These are phyloP conservation scores for Leptosphaerulina australis DNA, from an alignment of 2,329 filamentous ascomycete genomes.

Conservation along the genomic window DNA sequence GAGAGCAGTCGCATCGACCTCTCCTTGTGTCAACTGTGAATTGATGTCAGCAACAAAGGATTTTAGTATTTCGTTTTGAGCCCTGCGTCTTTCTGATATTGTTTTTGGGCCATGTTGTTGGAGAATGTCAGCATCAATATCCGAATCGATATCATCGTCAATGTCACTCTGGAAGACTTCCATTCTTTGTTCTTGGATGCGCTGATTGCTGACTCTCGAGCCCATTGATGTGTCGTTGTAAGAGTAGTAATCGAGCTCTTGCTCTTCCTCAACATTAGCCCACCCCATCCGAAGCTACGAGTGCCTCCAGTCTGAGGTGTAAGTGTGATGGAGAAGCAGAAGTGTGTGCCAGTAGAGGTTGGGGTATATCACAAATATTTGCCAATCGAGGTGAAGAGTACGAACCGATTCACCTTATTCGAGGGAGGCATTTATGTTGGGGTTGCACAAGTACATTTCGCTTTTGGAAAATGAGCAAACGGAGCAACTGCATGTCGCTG, in stretches of 20 bases:
- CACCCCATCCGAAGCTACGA: constrained; percentile 23
- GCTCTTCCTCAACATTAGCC: constrained; percentile 26
- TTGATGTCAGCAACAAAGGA: constrained; percentile 52
- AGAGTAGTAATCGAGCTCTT: constrained; percentile 24
- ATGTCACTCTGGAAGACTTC: background rate
- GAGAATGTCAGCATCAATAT: constrained; percentile 34
- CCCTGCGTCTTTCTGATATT: constrained; percentile 47
- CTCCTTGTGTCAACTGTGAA: constrained; percentile 50
- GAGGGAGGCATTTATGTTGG: constrained; percentile 8
- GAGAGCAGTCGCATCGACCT: constrained; percentile 44
- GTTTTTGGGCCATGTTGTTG: constrained; percentile 33
- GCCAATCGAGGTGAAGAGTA: background rate
- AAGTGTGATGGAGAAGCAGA: background rate
- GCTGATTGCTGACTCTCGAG: constrained; percentile 9
- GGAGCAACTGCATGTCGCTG: constrained; percentile 15
- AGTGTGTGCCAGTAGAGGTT: background rate
- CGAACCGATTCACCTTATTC: background rate
- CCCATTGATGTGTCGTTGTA: constrained; percentile 15
- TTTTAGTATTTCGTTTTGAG: constrained; percentile 52
- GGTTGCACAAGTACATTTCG: constrained; percentile 18
- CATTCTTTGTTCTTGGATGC: background rate
- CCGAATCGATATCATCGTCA: constrained; percentile 23
- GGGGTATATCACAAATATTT: background rate
- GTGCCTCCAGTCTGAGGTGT: too few relatives aligned
- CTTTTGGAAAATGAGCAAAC: constrained; percentile 25